Conservation (phyloP, 306 rosid genomes). For the Malus orientalis region DNA sequence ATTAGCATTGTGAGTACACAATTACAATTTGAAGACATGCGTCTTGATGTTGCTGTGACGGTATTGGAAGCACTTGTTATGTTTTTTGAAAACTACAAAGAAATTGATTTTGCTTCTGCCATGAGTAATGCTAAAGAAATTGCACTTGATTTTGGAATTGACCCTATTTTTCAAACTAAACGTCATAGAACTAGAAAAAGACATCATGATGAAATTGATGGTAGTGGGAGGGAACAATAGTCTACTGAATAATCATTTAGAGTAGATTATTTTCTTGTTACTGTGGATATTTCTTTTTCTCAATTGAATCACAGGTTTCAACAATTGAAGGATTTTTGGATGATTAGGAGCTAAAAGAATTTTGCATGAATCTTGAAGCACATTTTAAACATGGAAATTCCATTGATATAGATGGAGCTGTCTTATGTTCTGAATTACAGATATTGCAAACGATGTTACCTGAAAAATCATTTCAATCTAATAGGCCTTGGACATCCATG, state of each 20-base stretch:
- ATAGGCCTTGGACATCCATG: neutral
- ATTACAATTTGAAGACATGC: neutral
- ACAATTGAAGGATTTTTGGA: neutral
- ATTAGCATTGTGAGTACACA: neutral
- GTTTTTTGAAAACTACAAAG: no score
- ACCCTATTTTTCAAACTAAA: neutral
- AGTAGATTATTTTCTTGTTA: no score
- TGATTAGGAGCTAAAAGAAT: no score
- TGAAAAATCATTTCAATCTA: neutral
- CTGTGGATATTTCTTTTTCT: neutral
- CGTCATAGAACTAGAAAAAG: no score
- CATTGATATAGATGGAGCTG: neutral
- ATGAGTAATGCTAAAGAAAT: neutral
- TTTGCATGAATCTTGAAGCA: neutral
- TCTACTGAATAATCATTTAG: neutral
- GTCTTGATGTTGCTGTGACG: neutral
- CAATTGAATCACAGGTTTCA: neutral
- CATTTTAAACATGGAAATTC: neutral
- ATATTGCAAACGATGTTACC: neutral
- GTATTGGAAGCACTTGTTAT: neutral
- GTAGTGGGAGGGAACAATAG: neutral
- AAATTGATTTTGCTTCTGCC: neutral
- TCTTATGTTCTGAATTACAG: neutral
- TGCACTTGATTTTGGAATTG: neutral
- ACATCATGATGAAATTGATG: no score